Conservation (phyloP, 2,329 filamentous ascomycete species). For the Pestalotiopsis sp. region DNA sequence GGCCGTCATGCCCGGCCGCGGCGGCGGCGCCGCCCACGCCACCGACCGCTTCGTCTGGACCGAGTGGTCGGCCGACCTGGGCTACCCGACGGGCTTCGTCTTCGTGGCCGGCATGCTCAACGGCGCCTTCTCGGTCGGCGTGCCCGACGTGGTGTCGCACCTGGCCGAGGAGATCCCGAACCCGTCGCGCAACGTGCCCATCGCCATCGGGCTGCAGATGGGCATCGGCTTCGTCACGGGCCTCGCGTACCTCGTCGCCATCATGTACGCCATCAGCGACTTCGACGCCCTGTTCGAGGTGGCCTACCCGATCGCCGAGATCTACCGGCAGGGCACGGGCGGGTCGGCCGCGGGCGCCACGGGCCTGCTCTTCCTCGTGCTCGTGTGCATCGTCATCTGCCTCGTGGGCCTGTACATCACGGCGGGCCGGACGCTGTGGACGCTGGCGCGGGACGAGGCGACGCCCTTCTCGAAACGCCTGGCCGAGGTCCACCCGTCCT, state of each 20-base stretch:
- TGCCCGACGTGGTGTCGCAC: conserved; percentile 67
- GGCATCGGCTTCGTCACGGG: conserved; percentile 52
- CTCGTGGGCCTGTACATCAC: conserved; percentile 27
- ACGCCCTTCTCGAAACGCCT: conserved; percentile 31
- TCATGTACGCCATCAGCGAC: conserved; percentile 55
- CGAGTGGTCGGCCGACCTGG: conserved; percentile 40
- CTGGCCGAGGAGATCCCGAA: conserved; percentile 65
- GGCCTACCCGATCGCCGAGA: conserved; percentile 45
- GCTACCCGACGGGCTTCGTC: conserved; percentile 46
- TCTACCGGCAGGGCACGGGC: conserved; percentile 45
- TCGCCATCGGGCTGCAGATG: conserved; percentile 46
- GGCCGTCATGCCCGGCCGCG: conserved; percentile 47
- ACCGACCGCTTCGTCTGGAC: conserved; percentile 41
- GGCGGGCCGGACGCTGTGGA: conserved; percentile 41
- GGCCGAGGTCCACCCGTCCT: conserved; percentile 25
- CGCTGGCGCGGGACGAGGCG: conserved; percentile 42
- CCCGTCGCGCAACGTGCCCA: conserved; percentile 40
- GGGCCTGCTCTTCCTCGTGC: conserved; percentile 39
- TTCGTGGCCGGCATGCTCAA: conserved; percentile 47
- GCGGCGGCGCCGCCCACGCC: conserved; percentile 29
- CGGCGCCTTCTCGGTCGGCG: conserved; percentile 69
- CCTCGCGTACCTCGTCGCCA: conserved; percentile 49
- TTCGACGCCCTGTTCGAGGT: conserved; percentile 45
- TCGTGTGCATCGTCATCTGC: conserved; percentile 36
- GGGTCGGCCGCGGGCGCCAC: conserved; percentile 42